phyloP scores from a whole-genome alignment of 2,329 filamentous ascomycete species.

The Aphanocladium album region DNA sequence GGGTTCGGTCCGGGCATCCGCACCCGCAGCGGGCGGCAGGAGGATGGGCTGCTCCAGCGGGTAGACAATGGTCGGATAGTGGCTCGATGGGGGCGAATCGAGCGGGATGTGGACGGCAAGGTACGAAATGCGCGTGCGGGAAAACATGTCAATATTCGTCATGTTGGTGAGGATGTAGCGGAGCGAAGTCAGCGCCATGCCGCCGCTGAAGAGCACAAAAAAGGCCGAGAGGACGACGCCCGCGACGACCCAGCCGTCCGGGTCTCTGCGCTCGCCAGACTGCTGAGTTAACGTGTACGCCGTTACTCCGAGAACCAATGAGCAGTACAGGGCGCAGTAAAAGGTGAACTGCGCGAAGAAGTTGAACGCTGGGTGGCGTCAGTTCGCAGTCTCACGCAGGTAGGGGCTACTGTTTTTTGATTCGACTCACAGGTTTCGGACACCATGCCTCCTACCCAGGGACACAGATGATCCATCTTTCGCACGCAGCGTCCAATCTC shows the following conservation, averaged over 20 bases:
- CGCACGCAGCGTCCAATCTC: conserved; percentile 75
- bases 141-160: conserved; percentile 79
- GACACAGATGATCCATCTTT: conserved; percentile 95
- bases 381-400: no score
- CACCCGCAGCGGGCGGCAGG: conserved; percentile 3
- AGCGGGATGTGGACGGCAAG: conserved; percentile 68
- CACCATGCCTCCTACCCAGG: conserved; percentile 92
- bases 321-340: conserved; percentile 66
- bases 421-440: conserved; percentile 62
- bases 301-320: conserved; percentile 57
- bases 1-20: background rate
- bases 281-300: conserved; percentile 59
- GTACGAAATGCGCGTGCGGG: conserved; percentile 57
- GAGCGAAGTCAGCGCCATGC: conserved; percentile 70
- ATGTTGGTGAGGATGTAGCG: conserved; percentile 67
- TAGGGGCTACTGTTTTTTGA: background rate
- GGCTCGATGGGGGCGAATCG: conserved; percentile 35
- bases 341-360: conserved; percentile 86
- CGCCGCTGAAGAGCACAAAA: conserved; percentile 74
- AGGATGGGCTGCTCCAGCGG: conserved; percentile 40
- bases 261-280: conserved; percentile 30
- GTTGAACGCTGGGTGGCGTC: conserved; percentile 59
- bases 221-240: conserved; percentile 61
- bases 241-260: conserved; percentile 60
- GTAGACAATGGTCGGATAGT: conserved; percentile 53